Evolutionary conservation across 2,329 filamentous ascomycete genomes (phyloP), one percentile per base, ranked within the genome.

Genomic region (Cordyceps militaris): DNA sequence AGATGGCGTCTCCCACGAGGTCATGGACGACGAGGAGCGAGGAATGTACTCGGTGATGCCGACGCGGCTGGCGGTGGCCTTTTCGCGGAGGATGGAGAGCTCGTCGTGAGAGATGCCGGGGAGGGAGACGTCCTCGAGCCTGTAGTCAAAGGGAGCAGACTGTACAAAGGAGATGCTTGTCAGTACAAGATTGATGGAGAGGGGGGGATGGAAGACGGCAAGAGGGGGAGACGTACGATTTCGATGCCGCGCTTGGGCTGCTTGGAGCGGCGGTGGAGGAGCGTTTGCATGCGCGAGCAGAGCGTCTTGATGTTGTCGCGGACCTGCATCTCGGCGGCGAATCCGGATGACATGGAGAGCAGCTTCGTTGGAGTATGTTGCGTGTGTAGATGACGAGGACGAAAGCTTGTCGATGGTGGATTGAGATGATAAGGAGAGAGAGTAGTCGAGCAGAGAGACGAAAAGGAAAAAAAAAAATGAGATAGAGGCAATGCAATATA

Each of bases 111-210:
- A 79, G 43, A 84, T 72, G 40, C 82, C 82, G 2, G 80, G 80
- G 14, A 85, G 70, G 44, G 69, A 70, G 42, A 79, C 72, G n/a
- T 74, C 70, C 65, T 82, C 79, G 59, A 76, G 77, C 66, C 79
- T 79, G 65, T 84, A 79, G 66, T 84, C 75, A 69, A 81, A 85
- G 0, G 82, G 82, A 10, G 76, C 76, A 51, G 81, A 84, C 82
- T 84, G 60, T 19, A n/a, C 8, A 36, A 44, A 24, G n/a, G n/a
- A 3, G 50, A 24, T 48, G 61, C 70, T 62, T 42, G 8, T 21
- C 14, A 19, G n/a, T 42, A n/a, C 9, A 11, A 23, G 3, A n/a
- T 4, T 40, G 36, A 19, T 5, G 16, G 36, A 7, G 42, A 44
- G 10, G 42, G 46, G 42, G 24, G 43, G 26, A 21, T 19, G 34